Evolutionary conservation across 805 yeast species (phyloP).

Genomic region (Candida pseudoglaebosa): DNA sequence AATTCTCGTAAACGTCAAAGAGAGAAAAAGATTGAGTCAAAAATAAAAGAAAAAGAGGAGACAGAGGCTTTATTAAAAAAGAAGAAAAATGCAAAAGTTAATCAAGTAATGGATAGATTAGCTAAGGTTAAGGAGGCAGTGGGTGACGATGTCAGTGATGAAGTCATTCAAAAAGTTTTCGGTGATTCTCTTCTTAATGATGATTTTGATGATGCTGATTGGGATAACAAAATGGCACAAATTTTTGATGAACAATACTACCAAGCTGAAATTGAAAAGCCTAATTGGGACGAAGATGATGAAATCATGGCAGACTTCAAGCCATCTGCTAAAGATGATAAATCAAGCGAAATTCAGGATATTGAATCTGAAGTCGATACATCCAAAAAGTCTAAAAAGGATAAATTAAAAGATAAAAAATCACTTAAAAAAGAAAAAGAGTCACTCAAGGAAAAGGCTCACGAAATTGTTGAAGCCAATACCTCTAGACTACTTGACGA

Average conservation of each 20-base stretch:
- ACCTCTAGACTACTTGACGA: conserved; percentile 63
- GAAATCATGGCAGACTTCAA: conserved; percentile 21
- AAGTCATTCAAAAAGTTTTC: conserved; percentile 57
- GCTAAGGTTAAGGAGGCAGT: conserved; percentile 62
- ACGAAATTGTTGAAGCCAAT: conserved; percentile 72
- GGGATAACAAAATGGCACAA: conserved; percentile 85
- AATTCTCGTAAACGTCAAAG: conserved; percentile 79
- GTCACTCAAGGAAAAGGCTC: conserved; percentile 63
- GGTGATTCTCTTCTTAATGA: conserved; percentile 76
- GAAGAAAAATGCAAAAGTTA: conserved; percentile 72
- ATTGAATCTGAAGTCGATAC: conserved; percentile 18
- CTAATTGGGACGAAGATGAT: conserved; percentile 36
- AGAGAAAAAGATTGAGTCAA: conserved; percentile 59
- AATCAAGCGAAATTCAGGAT: conserved; percentile 8
- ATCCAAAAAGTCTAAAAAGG: conserved; percentile 45
- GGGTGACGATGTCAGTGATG: conserved; percentile 61
- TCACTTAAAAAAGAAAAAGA: conserved; percentile 59
- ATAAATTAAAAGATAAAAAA: conserved; percentile 54
- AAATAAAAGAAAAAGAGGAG: conserved; percentile 47
- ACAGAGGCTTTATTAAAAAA: conserved; percentile 60
- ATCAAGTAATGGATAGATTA: conserved; percentile 70
- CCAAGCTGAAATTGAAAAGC: conserved; percentile 40
- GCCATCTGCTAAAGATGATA: conserved; percentile 15
- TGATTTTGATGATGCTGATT: conserved; percentile 84
- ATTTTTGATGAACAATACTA: conserved; percentile 85